A percentile compares a stretch with the other conserved stretches of the same genome.
Evolutionary conservation across 805 yeast genomes (phyloP).

Genomic region (Tetrapisispora pingtungensis): DNA sequence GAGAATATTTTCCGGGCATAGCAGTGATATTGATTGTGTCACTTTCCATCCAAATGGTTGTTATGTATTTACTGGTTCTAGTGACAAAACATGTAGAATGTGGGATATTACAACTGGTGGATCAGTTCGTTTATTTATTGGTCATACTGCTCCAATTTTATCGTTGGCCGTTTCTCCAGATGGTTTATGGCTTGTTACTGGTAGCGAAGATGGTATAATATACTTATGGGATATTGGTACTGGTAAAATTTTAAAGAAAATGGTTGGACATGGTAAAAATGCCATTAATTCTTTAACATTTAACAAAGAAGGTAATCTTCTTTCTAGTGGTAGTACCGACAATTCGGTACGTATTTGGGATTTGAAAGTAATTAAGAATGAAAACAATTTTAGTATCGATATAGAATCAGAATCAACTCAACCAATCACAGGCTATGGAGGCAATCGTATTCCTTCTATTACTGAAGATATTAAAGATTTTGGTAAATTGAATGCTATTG

Average conservation of each 20-base stretch:
- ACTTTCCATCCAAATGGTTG: conserved; percentile 94
- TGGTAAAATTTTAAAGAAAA: conserved; percentile 76
- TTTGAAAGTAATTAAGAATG: conserved; percentile 49
- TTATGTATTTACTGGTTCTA: conserved; percentile 88
- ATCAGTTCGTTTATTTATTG: conserved; percentile 84
- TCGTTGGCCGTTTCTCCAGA: conserved; percentile 87
- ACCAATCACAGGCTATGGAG: conserved; percentile 33
- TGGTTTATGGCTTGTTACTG: conserved; percentile 93
- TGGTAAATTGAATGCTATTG: conserved; percentile 54
- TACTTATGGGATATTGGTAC: conserved; percentile 91
- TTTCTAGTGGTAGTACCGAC: conserved; percentile 90
- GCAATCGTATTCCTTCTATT: conserved; percentile 26
- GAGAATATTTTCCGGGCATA: conserved; percentile 93
- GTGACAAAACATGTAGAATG: conserved; percentile 94
- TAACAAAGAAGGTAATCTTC: conserved; percentile 77
- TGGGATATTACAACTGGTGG: conserved; percentile 92
- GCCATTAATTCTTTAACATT: conserved; percentile 78
- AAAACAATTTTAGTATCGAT: background rate
- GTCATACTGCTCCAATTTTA: conserved; percentile 84
- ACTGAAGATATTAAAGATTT: conserved; percentile 36
- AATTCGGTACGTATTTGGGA: conserved; percentile 95
- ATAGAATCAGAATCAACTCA: conserved; percentile 13
- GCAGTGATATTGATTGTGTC: conserved; percentile 91
- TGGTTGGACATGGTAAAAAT: conserved; percentile 90
- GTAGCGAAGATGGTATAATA: conserved; percentile 85